Percentiles rank a stretch among this genome's conserved stretches.
Evolutionary conservation across 345 rosid species (phyloP).

Genomic region (Moringa oleifera): DNA sequence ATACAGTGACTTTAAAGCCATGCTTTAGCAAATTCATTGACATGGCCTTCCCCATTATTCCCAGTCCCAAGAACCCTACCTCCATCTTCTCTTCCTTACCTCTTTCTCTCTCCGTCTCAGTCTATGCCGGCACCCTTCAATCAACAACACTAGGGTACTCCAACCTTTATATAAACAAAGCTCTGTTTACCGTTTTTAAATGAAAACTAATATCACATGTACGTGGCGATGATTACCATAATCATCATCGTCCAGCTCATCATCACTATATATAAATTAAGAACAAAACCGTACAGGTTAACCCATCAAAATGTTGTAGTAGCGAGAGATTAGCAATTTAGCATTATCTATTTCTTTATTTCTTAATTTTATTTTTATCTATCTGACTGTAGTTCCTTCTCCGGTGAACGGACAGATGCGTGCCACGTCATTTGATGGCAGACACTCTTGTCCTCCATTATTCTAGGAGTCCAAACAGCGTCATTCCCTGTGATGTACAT

Average conservation of each 20-base stretch:
- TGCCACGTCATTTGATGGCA: conserved; percentile 6
- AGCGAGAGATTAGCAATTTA: too few relatives aligned
- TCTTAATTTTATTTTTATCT: neutral
- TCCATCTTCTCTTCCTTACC: conserved; percentile 48
- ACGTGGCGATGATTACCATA: too few relatives aligned
- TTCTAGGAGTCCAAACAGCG: neutral
- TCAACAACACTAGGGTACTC: neutral
- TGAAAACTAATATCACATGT: too few relatives aligned
- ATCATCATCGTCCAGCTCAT: too few relatives aligned
- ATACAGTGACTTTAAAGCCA: conserved; percentile 89
- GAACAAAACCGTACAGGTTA: too few relatives aligned
- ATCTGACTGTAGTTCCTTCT: neutral
- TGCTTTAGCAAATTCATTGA: conserved; percentile 65
- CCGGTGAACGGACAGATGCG: conserved; percentile 2
- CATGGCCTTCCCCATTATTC: conserved; percentile 99
- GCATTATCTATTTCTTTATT: too few relatives aligned
- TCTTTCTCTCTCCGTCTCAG: conserved; percentile 10
- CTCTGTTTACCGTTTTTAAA: too few relatives aligned
- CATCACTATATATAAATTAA: too few relatives aligned
- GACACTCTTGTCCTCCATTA: conserved; percentile 5
- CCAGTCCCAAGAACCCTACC: conserved; percentile 86
- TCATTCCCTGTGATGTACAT: neutral
- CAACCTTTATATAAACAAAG: too few relatives aligned
- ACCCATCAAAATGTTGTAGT: too few relatives aligned
- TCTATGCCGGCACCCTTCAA: neutral